Evolutionary conservation across 805 yeast species (phyloP).

Genomic region (Wickerhamomyces pijperi): DNA sequence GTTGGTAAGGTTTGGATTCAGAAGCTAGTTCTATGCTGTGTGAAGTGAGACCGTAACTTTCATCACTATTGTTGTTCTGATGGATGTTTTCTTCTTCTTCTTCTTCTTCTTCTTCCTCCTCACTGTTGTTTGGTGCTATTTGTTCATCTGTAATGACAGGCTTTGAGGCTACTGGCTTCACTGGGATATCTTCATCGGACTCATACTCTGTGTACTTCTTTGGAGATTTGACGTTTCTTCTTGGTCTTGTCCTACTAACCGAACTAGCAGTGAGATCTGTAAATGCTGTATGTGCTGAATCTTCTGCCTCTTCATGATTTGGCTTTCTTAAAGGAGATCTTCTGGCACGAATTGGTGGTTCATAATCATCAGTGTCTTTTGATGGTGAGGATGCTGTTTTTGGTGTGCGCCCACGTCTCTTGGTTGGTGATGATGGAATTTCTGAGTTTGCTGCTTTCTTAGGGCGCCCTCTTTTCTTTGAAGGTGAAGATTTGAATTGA

Average conservation of each 20-base stretch:
- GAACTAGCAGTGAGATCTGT: not conserved
- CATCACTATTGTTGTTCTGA: constrained; percentile 4
- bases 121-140: too few species aligned
- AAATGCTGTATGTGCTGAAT: not conserved
- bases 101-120: not conserved
- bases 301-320: too few species aligned
- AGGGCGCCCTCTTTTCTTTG: not conserved
- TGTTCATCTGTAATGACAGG: not conserved
- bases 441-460: not conserved
- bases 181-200: not conserved
- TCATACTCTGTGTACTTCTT: not conserved
- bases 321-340: too few species aligned
- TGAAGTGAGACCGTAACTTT: constrained; percentile 16
- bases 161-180: not conserved
- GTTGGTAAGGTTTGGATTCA: constrained; percentile 7
- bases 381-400: too few species aligned
- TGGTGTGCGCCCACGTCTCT: constrained; percentile 1
- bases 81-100: not conserved
- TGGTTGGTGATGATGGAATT: not conserved
- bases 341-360: too few species aligned
- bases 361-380: too few species aligned
- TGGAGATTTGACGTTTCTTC: not conserved
- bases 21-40: constrained; percentile 10
- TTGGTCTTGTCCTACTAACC: not conserved
- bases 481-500: not conserved